Evolutionary conservation across 257 asterid genomes (phyloP).

Genomic region (Avicennia marina): DNA sequence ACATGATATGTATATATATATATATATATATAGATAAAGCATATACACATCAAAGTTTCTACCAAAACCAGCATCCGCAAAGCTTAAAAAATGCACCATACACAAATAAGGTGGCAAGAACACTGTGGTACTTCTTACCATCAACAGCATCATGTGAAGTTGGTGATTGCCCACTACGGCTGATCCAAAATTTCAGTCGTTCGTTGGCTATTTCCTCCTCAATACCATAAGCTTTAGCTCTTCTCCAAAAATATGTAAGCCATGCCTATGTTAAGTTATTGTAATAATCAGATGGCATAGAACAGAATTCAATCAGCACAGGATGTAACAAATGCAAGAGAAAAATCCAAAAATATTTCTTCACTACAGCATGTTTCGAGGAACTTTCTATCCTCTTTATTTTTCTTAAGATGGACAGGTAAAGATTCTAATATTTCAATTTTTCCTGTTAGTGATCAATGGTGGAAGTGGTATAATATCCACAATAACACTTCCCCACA

Average conservation of each 20-base stretch:
- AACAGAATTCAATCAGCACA: slow-evolving; percentile 1
- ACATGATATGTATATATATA: too few relatives aligned
- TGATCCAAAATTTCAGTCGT: slow-evolving; percentile 80
- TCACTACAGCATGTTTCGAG: not conserved
- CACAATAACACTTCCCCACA: too few relatives aligned
- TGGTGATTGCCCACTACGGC: slow-evolving; percentile 81
- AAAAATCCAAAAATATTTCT: not conserved
- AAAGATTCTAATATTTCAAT: too few relatives aligned
- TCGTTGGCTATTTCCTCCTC: slow-evolving; percentile 70
- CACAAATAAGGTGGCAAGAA: not conserved
- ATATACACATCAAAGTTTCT: not conserved
- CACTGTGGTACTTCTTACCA: too few relatives aligned
- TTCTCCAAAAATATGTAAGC: slow-evolving; percentile 93
- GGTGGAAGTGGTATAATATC: too few relatives aligned
- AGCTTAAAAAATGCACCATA: not conserved
- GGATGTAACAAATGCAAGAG: not conserved
- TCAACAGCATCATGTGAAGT: slow-evolving; percentile 87
- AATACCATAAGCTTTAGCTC: slow-evolving; percentile 79
- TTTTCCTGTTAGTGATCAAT: too few relatives aligned
- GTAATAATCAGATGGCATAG: not conserved
- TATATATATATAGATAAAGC: too few relatives aligned
- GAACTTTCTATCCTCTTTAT: not conserved
- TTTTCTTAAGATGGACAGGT: too few relatives aligned
- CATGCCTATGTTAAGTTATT: slow-evolving; percentile 60
- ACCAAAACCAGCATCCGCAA: not conserved